Evolutionary conservation across 2,329 filamentous ascomycete genomes (phyloP).

Genomic region (Colletotrichum tabaci): DNA sequence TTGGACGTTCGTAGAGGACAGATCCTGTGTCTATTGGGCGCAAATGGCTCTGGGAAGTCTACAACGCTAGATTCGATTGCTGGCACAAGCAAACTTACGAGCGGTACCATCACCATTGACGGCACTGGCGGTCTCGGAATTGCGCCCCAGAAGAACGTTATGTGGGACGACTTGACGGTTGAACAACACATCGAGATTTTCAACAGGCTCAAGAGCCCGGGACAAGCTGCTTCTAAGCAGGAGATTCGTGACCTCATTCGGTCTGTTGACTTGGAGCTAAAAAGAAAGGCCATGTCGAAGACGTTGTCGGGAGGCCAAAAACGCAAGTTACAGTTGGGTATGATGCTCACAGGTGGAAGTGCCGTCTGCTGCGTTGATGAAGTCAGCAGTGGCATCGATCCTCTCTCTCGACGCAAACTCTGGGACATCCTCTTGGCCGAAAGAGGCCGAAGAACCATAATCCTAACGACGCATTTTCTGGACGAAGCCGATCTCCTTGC

Average conservation of each 20-base stretch:
- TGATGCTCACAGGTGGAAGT: constrained; percentile 95
- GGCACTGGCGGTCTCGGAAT: constrained; percentile 86
- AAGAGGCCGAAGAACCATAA: constrained; percentile 84
- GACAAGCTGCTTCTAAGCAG: constrained; percentile 67
- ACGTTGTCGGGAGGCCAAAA: constrained; percentile 94
- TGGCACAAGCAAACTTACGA: constrained; percentile 83
- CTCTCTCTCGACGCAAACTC: constrained; percentile 87
- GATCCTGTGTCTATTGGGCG: constrained; percentile 88
- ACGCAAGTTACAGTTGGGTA: constrained; percentile 90
- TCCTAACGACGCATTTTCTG: constrained; percentile 93
- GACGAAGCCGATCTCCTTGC: constrained; percentile 93
- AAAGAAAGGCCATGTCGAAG: constrained; percentile 79
- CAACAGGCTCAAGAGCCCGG: constrained; percentile 82
- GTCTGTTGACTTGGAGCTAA: constrained; percentile 82
- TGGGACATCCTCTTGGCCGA: constrained; percentile 95
- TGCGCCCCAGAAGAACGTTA: constrained; percentile 93
- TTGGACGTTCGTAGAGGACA: constrained; percentile 82
- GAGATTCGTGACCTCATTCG: constrained; percentile 75
- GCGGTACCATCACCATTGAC: constrained; percentile 83
- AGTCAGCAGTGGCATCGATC: constrained; percentile 90
- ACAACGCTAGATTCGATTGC: constrained; percentile 92
- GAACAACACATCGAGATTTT: constrained; percentile 89
- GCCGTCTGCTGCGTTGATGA: constrained; percentile 93
- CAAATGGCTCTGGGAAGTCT: constrained; percentile 92
- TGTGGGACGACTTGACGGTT: constrained; percentile 92